These are phyloP conservation scores for Sclerotinia sclerotiorum DNA, from an alignment of 2,329 filamentous ascomycete species.

Conservation along the genomic window DNA sequence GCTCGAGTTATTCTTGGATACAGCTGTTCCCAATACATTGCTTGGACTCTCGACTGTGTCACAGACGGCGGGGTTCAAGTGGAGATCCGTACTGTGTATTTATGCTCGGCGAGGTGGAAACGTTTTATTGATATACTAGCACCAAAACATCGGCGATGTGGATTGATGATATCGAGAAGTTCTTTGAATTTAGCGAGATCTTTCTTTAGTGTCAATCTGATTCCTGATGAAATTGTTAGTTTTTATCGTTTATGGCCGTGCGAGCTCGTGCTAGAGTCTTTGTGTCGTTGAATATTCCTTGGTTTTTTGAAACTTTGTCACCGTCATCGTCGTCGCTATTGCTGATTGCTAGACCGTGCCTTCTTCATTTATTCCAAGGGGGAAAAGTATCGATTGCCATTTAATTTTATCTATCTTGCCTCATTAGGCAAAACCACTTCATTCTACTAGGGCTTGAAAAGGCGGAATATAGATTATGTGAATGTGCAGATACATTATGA, in stretches of 20 bases:
- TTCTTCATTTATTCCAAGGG: not conserved
- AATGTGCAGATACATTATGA: not conserved
- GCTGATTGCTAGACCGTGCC: not conserved
- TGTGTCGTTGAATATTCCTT: not conserved
- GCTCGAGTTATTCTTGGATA: not conserved
- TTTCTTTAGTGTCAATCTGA: not conserved
- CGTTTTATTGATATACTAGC: not conserved
- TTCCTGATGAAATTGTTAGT: not conserved
- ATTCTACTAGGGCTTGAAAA: not conserved
- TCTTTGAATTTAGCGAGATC: not conserved
- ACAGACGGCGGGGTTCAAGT: not conserved
- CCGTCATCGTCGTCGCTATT: not conserved
- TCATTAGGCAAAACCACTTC: not conserved
- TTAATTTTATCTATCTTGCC: not conserved
- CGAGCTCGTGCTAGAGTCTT: not conserved
- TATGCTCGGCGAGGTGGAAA: not conserved
- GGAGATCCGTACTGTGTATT: not conserved
- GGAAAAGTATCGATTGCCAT: not conserved
- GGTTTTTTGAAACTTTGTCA: not conserved
- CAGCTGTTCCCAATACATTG: not conserved
- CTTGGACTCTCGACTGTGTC: not conserved
- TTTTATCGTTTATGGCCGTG: not conserved
- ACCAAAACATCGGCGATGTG: not conserved
- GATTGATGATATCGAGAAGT: not conserved
- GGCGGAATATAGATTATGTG: not conserved